Evolutionary conservation across 306 rosid species (phyloP), one percentile per base, ranked within the genome.

Genomic region (Arachis hypogaea): DNA sequence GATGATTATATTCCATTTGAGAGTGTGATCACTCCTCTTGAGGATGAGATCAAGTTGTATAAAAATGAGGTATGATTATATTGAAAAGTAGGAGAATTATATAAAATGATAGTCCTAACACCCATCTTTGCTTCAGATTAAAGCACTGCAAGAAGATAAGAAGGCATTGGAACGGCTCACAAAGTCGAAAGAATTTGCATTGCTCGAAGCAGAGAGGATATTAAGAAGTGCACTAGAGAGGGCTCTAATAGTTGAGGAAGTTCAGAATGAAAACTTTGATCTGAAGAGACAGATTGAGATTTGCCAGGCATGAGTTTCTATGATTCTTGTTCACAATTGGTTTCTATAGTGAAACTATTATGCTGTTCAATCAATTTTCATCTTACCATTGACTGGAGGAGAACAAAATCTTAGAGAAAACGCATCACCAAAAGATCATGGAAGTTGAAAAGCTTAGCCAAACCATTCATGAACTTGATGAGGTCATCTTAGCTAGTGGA

Each of bases 251-350:
- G 99, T 94, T 61, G 99, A 91, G 84, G 97, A 94, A 86, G 96
- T 94, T 85, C 97, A 94, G 64, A 94, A 94, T 73, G 96, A 88
- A 29, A 92, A 94, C 88, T 85, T 79, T 28, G 99, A 94, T 85
- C 59, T 92, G 80, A 91, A 71, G 89, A 89, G 99, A 92, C 99
- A 94, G 89, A 94, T 94, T 69, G 97, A 94, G 81, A 94, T 94
- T 18, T 94, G 90, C 87, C 97, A 89, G 94, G 98, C 83, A 86
- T 78, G 73, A 61, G 33, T 56, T 71, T 72, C 59, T 58, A 51
- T 78, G 28, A 59, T 78, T n/a, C 63, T 45, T 66, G 64, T 67
- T 71, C 45, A 51, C 36, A 71, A 72, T 62, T 7, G 14, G 59
- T 56, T 43, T 44, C 59, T 28, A n/a, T 22, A 60, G 28, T 45